Evolutionary conservation across 1,139 yeast species (phyloP).

Genomic region (Hansenula sp.): DNA sequence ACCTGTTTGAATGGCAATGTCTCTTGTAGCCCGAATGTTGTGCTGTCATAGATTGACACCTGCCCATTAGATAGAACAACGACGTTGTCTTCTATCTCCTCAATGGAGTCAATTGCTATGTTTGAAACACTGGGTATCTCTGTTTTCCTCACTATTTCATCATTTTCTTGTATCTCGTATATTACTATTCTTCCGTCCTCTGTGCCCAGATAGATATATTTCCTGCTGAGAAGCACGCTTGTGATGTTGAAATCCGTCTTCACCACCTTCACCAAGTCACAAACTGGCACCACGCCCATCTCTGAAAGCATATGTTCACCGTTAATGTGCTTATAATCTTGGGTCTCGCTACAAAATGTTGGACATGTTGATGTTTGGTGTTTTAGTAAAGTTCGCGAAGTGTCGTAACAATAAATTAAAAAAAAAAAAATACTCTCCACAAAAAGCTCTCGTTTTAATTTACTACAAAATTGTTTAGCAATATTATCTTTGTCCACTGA

Average conservation of each 20-base stretch:
- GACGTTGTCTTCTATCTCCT: not conserved
- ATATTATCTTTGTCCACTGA: too few species aligned
- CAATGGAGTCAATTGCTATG: not conserved
- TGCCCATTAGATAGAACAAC: not conserved
- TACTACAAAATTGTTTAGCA: too few species aligned
- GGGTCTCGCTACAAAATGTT: too few species aligned
- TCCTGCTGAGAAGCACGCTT: not conserved
- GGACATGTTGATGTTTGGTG: too few species aligned
- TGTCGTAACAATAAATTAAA: too few species aligned
- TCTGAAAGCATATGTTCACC: too few species aligned
- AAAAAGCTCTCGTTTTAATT: too few species aligned
- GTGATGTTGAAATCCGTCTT: not conserved
- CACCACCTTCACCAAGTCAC: not conserved
- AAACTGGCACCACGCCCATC: not conserved
- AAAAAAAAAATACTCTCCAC: too few species aligned
- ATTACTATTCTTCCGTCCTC: not conserved
- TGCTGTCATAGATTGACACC: slow-evolving; percentile 2
- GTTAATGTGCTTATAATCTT: too few species aligned
- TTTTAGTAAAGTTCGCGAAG: too few species aligned
- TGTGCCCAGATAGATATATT: not conserved
- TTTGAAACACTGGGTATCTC: not conserved
- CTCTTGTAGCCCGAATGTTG: slow-evolving; percentile 3
- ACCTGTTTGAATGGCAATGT: slow-evolving; percentile 4
- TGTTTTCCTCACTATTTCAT: not conserved
- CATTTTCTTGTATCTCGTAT: not conserved